These are phyloP conservation scores for Mycosphaerella arachidis DNA, from an alignment of 2,329 filamentous ascomycete genomes.

Conservation along the genomic window DNA sequence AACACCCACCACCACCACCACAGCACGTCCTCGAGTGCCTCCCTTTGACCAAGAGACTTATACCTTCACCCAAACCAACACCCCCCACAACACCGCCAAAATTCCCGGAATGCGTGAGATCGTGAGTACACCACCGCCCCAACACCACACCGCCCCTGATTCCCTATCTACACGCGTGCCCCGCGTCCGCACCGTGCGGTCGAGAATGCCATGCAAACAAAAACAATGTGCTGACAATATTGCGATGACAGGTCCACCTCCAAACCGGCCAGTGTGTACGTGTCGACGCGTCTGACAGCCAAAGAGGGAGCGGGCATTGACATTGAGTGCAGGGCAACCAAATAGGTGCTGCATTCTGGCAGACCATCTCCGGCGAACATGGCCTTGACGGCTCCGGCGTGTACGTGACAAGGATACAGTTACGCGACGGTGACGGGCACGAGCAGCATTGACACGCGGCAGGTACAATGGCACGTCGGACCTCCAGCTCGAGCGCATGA, in stretches of 20 bases:
- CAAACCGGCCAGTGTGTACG: slow-evolving; percentile 99
- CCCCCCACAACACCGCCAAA: slow-evolving; percentile 21
- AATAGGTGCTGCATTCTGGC: slow-evolving; percentile 99
- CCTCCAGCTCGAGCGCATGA: slow-evolving; percentile 99
- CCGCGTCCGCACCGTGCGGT: slow-evolving; percentile 38
- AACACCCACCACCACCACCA: not conserved
- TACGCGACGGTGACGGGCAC: not conserved
- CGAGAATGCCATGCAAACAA: slow-evolving; percentile 33
- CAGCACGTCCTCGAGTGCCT: slow-evolving; percentile 15
- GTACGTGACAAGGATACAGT: slow-evolving; percentile 56
- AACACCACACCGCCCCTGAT: slow-evolving; percentile 18
- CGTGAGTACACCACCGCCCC: slow-evolving; percentile 46
- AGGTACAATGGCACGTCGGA: slow-evolving; percentile 98
- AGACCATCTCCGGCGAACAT: slow-evolving; percentile 64
- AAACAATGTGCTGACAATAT: slow-evolving; percentile 53
- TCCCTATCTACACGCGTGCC: slow-evolving; percentile 37
- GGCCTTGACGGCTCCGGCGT: slow-evolving; percentile 96
- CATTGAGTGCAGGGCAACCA: slow-evolving; percentile 77
- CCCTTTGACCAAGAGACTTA: slow-evolving; percentile 1
- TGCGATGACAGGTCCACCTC: slow-evolving; percentile 79
- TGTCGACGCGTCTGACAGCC: slow-evolving; percentile 33
- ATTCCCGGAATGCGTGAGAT: slow-evolving; percentile 62
- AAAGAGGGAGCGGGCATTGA: slow-evolving; percentile 16
- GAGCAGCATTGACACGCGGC: slow-evolving; percentile 28
- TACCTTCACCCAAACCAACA: slow-evolving; percentile 21